phyloP scores from a whole-genome alignment of 768 basidiomycete genomes.

The Tephrocybe sp. region DNA sequence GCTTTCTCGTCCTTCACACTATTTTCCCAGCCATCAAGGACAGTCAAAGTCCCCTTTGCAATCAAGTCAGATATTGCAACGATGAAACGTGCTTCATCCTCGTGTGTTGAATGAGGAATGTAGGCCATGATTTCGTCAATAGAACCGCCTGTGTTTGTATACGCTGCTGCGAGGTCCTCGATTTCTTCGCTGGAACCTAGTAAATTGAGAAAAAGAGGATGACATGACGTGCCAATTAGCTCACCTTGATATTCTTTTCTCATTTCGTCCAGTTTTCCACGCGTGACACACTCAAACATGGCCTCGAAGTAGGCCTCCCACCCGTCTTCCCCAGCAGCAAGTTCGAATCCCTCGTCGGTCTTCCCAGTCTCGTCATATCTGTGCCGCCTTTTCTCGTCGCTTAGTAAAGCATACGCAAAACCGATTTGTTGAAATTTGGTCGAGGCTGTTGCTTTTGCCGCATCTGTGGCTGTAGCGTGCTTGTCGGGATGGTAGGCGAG shows the following conservation, averaged over 20 bases:
- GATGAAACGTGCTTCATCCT: conserved; percentile 88
- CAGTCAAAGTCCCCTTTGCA: conserved; percentile 52
- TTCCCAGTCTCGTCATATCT: conserved; percentile 85
- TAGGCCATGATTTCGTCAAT: conserved; percentile 80
- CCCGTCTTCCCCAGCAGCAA: conserved; percentile 75
- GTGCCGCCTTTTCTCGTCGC: conserved; percentile 72
- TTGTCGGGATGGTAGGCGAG: conserved; percentile 91
- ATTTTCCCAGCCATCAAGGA: conserved; percentile 62
- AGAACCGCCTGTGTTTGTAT: conserved; percentile 67
- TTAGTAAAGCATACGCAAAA: conserved; percentile 88
- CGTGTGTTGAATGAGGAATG: conserved; percentile 81
- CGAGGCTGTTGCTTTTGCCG: conserved; percentile 66
- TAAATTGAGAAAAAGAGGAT: conserved; percentile 1
- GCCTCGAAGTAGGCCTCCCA: conserved; percentile 97
- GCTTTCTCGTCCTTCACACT: conserved; percentile 81
- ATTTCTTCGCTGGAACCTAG: conserved; percentile 85
- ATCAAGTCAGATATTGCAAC: conserved; percentile 67
- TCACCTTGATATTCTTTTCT: conserved; percentile 93
- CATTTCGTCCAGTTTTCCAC: conserved; percentile 87
- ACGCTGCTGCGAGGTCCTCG: conserved; percentile 76
- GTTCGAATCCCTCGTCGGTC: conserved; percentile 76
- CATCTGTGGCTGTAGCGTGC: conserved; percentile 59
- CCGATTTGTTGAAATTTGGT: conserved; percentile 89
- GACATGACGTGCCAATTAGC: conserved; percentile 7
- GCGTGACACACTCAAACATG: conserved; percentile 84